A percentile compares a stretch with the other conserved stretches of the same genome.
These are phyloP conservation scores for Krasilnikovozyma curviuscula DNA, from an alignment of 768 basidiomycete species.

Conservation along the genomic window DNA sequence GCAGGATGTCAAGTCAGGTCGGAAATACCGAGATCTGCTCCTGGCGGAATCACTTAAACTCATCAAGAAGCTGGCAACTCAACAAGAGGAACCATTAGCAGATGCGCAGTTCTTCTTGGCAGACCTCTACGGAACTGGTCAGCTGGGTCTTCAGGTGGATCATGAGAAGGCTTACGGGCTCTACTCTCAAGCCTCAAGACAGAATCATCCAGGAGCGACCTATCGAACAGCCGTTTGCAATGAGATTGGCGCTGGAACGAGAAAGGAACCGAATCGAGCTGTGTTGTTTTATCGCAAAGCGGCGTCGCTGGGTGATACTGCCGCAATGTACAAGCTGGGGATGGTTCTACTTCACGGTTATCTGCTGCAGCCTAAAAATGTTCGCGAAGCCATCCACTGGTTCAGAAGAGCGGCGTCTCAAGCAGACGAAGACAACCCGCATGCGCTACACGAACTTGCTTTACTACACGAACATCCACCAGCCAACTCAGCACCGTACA, in stretches of 20 bases:
- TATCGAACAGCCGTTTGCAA: slow-evolving; percentile 98
- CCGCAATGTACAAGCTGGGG: slow-evolving; percentile 99
- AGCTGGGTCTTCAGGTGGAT: slow-evolving; percentile 86
- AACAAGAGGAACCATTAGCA: slow-evolving; percentile 61
- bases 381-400: slow-evolving; percentile 85
- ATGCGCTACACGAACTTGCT: slow-evolving; percentile 90
- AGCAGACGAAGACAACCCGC: slow-evolving; percentile 94
- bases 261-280: slow-evolving; percentile 67
- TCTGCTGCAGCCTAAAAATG: slow-evolving; percentile 63
- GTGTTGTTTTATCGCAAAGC: slow-evolving; percentile 93
- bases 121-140: slow-evolving; percentile 88
- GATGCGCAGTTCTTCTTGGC: slow-evolving; percentile 98
- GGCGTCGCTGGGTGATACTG: slow-evolving; percentile 83
- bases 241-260: slow-evolving; percentile 91
- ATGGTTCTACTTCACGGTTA: slow-evolving; percentile 79
- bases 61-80: slow-evolving; percentile 76
- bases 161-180: slow-evolving; percentile 95
- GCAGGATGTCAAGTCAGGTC: slow-evolving; percentile 41
- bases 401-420: slow-evolving; percentile 84
- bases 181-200: slow-evolving; percentile 90
- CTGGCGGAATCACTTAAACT: slow-evolving; percentile 79
- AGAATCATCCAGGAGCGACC: slow-evolving; percentile 83
- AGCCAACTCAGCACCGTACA: slow-evolving; percentile 29
- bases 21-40: slow-evolving; percentile 75
- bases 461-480: slow-evolving; percentile 31